Percentiles rank a stretch among this genome's conserved stretches.
These are phyloP conservation scores for Onygenales sp. DNA, from an alignment of 2,329 filamentous ascomycete species.

Conservation along the genomic window DNA sequence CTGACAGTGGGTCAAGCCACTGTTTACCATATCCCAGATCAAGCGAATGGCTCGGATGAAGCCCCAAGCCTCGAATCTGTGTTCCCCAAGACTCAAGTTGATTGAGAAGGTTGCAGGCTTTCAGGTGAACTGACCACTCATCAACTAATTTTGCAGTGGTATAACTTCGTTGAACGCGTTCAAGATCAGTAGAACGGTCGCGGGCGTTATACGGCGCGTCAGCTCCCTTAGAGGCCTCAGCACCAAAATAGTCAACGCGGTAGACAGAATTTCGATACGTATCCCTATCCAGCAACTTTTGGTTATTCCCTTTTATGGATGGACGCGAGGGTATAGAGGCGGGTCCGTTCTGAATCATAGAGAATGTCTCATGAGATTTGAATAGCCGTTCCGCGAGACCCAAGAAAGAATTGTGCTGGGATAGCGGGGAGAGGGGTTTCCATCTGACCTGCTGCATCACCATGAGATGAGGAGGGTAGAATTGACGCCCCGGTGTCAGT, in stretches of 20 bases:
- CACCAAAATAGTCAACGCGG: not conserved
- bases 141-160: not conserved
- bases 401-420: slow-evolving; percentile 10
- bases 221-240: not conserved
- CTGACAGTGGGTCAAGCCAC: slow-evolving; percentile 9
- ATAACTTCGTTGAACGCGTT: not conserved
- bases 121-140: not conserved
- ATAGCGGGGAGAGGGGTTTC: slow-evolving; percentile 4
- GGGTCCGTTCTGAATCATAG: slow-evolving; percentile 1
- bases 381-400: slow-evolving; percentile 6
- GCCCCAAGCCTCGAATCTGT: slow-evolving; percentile 5
- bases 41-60: not conserved
- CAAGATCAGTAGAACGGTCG: slow-evolving; percentile 6
- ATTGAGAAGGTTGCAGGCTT: slow-evolving; percentile 7
- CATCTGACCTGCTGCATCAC: slow-evolving; percentile 10
- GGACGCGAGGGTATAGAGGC: not conserved
- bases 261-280: not conserved
- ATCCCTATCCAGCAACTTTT: not conserved
- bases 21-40: slow-evolving; percentile 10
- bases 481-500: slow-evolving; percentile 36
- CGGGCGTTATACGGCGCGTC: slow-evolving; percentile 6
- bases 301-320: not conserved
- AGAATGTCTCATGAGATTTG: slow-evolving; percentile 5
- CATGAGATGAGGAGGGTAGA: slow-evolving; percentile 26
- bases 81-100: slow-evolving; percentile 13